These are phyloP conservation scores for Rhizopus stolonifer DNA, from an alignment of 371 early-diverging fungal genomes.

Conservation along the genomic window DNA sequence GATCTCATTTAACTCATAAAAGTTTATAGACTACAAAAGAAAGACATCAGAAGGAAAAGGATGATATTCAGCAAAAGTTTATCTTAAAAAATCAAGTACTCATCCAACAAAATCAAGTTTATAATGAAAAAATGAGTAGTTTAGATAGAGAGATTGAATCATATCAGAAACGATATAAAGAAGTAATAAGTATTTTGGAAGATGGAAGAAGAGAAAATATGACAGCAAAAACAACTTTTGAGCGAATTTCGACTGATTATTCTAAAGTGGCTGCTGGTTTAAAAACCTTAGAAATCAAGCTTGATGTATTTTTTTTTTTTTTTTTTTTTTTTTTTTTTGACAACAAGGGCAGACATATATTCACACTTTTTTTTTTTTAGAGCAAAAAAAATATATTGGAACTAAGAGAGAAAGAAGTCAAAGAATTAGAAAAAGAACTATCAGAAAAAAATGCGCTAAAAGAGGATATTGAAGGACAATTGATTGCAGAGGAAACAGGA, in stretches of 20 bases:
- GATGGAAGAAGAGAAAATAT: slow-evolving; percentile 4
- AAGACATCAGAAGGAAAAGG: slow-evolving; percentile 6
- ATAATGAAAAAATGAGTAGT: not conserved
- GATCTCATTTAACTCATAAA: not conserved
- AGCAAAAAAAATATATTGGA: not conserved
- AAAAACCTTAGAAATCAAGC: not conserved
- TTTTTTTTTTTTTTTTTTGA: not conserved
- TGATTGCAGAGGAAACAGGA: slow-evolving; percentile 75
- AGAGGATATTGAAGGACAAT: slow-evolving; percentile 58
- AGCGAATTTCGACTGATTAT: not conserved
- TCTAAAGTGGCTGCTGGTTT: not conserved
- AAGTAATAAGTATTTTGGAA: not conserved
- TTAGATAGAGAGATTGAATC: not conserved
- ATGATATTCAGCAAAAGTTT: slow-evolving; percentile 5
- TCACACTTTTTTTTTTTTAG: slow-evolving; percentile 3
- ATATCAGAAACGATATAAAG: not conserved
- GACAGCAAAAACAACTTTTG: not conserved
- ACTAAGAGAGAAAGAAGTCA: slow-evolving; percentile 4
- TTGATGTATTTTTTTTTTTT: slow-evolving; percentile 3
- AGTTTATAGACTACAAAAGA: slow-evolving; percentile 3
- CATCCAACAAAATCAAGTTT: slow-evolving; percentile 1
- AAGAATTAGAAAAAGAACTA: not conserved
- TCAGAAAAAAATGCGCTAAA: slow-evolving; percentile 27
- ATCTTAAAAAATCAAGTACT: slow-evolving; percentile 6
- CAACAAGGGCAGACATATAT: no score